phyloP scores from a whole-genome alignment of 208 protist genomes.

The Leishmania guyanensis region DNA sequence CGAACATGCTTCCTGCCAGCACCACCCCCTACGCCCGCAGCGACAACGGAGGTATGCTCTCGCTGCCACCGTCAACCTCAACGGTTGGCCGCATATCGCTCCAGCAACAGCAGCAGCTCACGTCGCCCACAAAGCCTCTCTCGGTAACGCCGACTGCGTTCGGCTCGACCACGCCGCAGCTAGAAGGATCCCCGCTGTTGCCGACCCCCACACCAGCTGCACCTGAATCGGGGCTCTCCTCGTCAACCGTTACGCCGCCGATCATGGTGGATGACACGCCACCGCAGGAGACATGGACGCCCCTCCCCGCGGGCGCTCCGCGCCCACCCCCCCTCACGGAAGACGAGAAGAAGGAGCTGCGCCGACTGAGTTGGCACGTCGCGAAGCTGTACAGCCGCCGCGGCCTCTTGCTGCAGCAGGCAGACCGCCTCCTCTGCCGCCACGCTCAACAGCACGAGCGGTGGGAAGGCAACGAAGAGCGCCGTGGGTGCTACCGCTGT shows the following conservation, averaged over 20 bases:
- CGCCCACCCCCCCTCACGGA: conserved; percentile 10
- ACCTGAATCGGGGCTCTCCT: neutral
- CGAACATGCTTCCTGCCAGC: conserved; percentile 31
- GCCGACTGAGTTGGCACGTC: conserved; percentile 21
- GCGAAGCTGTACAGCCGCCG: conserved; percentile 35
- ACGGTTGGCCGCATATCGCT: conserved; percentile 15
- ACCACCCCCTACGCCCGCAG: conserved; percentile 25
- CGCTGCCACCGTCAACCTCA: conserved; percentile 29
- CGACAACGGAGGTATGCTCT: conserved; percentile 28
- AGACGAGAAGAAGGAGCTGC: conserved; percentile 24
- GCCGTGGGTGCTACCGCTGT: conserved; percentile 48
- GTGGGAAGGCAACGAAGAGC: conserved; percentile 60
- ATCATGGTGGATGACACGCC: neutral
- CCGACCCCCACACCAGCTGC: neutral
- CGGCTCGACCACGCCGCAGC: neutral
- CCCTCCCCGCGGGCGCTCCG: neutral
- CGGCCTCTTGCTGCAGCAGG: conserved; percentile 34
- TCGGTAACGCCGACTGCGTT: neutral
- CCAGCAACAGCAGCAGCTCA: conserved; percentile 8
- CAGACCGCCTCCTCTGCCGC: conserved; percentile 33
- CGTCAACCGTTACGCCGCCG: neutral
- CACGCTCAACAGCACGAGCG: conserved; percentile 42
- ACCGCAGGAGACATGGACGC: neutral
- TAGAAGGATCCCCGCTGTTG: neutral
- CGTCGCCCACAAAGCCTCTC: neutral